These are phyloP conservation scores for Fraxinus floribunda DNA, from an alignment of 305 asterid genomes.

Conservation along the genomic window DNA sequence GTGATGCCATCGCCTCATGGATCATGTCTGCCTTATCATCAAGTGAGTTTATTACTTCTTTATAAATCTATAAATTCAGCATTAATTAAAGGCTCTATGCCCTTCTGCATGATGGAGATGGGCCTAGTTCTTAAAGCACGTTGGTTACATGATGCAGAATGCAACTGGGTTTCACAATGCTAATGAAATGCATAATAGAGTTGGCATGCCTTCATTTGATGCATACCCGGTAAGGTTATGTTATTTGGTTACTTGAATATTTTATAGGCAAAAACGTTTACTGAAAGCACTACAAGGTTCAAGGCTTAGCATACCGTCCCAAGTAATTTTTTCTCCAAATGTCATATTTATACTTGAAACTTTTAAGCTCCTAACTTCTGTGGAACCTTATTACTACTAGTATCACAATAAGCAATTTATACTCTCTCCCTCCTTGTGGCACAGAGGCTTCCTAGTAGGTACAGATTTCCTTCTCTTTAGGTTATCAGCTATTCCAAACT, in stretches of 20 bases:
- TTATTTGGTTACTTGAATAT: neutral
- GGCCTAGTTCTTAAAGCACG: neutral
- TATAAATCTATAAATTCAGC: neutral
- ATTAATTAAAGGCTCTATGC: neutral
- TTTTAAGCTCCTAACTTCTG: neutral
- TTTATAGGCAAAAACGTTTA: neutral
- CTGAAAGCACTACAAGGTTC: neutral
- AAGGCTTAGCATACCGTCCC: neutral
- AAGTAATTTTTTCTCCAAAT: neutral
- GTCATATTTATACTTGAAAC: neutral
- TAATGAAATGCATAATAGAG: slow-evolving; percentile 21
- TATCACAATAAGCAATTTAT: neutral
- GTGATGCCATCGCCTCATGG: slow-evolving; percentile 36
- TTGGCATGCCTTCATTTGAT: slow-evolving; percentile 29
- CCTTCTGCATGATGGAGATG: neutral
- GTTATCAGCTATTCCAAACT: neutral
- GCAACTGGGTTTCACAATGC: slow-evolving; percentile 14
- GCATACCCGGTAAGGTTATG: slow-evolving; percentile 36
- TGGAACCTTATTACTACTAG: neutral
- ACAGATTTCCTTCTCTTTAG: neutral
- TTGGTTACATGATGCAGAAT: slow-evolving; percentile 27
- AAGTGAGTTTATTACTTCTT: slow-evolving; percentile 24
- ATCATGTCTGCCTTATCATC: slow-evolving; percentile 28
- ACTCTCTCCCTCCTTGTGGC: neutral
- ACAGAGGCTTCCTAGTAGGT: neutral